Percentiles rank a stretch among this genome's conserved stretches.
Evolutionary conservation across 176 grass and related monocot species (phyloP).

Genomic region (Metroxylon sagu): DNA sequence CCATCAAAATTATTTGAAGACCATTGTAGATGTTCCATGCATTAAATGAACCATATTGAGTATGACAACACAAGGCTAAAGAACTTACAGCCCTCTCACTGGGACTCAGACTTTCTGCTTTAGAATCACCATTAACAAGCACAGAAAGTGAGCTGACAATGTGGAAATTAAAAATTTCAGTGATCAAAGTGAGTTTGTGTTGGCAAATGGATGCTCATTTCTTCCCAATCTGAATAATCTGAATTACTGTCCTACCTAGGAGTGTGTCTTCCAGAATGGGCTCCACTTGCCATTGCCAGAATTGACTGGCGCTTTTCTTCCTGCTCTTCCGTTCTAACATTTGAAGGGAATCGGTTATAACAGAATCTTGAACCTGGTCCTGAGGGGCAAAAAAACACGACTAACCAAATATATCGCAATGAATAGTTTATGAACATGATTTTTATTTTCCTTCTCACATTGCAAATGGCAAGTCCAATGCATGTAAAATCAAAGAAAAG

Average conservation of each 20-base stretch:
- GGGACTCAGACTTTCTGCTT: slow-evolving; percentile 88
- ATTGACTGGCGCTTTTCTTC: slow-evolving; percentile 81
- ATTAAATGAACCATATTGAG: no score
- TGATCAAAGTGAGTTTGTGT: background rate
- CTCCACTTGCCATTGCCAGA: slow-evolving; percentile 63
- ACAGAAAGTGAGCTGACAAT: slow-evolving; percentile 55
- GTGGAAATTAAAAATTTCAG: slow-evolving; percentile 5
- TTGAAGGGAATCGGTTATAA: slow-evolving; percentile 85
- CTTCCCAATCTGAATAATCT: background rate
- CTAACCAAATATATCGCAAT: background rate
- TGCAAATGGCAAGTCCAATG: no score
- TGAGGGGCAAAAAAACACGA: slow-evolving; percentile 4
- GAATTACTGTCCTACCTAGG: slow-evolving; percentile 39
- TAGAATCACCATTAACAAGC: slow-evolving; percentile 45
- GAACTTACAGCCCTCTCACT: slow-evolving; percentile 85
- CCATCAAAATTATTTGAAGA: slow-evolving; percentile 14
- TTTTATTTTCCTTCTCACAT: no score
- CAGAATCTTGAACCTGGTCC: slow-evolving; percentile 46
- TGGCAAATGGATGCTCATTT: no score
- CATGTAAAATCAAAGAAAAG: no score
- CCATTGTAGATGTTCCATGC: no score
- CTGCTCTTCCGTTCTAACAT: slow-evolving; percentile 89
- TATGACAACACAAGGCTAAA: slow-evolving; percentile 9
- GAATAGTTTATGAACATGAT: no score
- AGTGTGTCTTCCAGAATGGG: slow-evolving; percentile 45